Base-by-base conservation (phyloP, 2,329 filamentous ascomycete genomes). In the Aureobasidium sp. region DNA sequence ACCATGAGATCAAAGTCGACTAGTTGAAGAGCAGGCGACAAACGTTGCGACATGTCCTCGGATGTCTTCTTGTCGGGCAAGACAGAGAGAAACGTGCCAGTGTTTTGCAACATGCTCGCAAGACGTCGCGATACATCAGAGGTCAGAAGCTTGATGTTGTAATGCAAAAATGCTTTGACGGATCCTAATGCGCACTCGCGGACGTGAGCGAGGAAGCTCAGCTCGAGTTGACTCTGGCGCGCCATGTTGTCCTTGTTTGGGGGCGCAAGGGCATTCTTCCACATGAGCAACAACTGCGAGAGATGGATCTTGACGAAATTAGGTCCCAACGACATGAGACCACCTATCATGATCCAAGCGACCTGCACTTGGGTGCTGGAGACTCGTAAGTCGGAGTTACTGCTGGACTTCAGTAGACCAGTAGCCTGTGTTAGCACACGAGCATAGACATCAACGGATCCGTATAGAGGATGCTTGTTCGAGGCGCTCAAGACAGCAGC, bases 231-330 rank as follows among this genome's bases (percentile, higher is more conserved):
- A 64, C 89, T 93, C 57, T 92, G 84, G 64, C 93, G 86, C 0
- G 87, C 84, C 54, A 90, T 90, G 66, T 97, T 93, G 71, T 91
- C 95, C 35, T 90, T 87, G n/a, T 97, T 75, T 6, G 95, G 93
- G 69, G 95, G 96, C 0, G 95, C 93, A 11, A 99, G 80, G 0
- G 94, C 93, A 73, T 97, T 99, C 74, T 96, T 96, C 94, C 94
- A 99, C 7, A 99, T 78, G 9, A 99, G 78, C 60, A 99, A 84
- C 23, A 99, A 80, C 70, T 99, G 94, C 2, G 92, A 93, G 8
- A 99, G 81, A 74, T 99, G 94, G 25, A 97, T 97, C 75, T 99
- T 99, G 73, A 97, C 93, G 72, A 99, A 99, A 72, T 96, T 97
- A 4, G 94, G 93, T 0, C 94, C 94, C 0, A 99, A 81, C 0